Base-by-base conservation (phyloP, 805 yeast species). In the Barnettozyma salicaria region DNA sequence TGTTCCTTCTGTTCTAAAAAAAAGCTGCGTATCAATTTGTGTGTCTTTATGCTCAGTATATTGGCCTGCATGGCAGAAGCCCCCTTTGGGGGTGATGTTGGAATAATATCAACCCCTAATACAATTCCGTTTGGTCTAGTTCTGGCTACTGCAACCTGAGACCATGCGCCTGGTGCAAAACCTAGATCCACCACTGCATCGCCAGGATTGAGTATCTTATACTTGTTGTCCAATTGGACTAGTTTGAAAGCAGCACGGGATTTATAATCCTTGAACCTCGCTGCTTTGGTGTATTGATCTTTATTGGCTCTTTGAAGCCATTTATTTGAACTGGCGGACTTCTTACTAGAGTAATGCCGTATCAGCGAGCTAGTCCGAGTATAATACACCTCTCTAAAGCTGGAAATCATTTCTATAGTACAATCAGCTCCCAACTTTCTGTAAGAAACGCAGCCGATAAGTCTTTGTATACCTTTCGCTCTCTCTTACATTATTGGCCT, bases 121-220 rank as follows among this genome's bases (percentile, higher is more conserved):
- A 87, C 75, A 16, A 68, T 63, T 1, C 87, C 80, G 2, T 61
- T 53, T 1, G 70, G 68, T 14, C 58, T 52, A 2, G 77, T 68
- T 38, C 72, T 57, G 36, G 73, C 74, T 7, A 72, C 61, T 0
- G 90, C 89, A 1, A 86, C 89, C 55, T 87, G 95, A 7, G 90
- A 75, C 96, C 96, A 87, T 4, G 95, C 88, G 0, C 96, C 96
- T 0, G 96, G 96, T 0, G 96, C 95, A 57, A 78, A 88, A 0
- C 96, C 96, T 31, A 92, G 63, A 62, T 92, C 98, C 5, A 92
- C 76, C 1, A 92, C 82, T 29, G 76, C 72, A 45, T 63, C 68
- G 0, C 76, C 67, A 3, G 67, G 67, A 27, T 61, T 58, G 56
- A 90, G 78, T 2, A 92, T 42, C 22, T 65, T 58, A 59, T 67